Evolutionary conservation across 2,329 filamentous ascomycete genomes (phyloP).

Genomic region (Apiospora saccharicola): DNA sequence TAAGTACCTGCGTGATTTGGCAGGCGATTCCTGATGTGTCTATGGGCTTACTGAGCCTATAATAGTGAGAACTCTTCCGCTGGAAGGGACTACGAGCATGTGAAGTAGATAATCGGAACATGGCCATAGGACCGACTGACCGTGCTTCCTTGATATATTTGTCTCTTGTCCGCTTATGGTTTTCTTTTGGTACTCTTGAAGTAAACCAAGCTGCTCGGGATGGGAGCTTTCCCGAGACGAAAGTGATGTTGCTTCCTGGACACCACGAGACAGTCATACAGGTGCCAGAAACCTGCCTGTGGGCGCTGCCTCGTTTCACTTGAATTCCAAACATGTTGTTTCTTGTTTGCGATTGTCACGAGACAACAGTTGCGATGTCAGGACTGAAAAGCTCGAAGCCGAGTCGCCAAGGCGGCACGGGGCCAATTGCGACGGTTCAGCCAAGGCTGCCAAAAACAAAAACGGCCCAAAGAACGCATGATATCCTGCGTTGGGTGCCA

Average conservation of each 20-base stretch:
- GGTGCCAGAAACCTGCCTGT: neutral
- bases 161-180: neutral
- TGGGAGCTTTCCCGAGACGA: neutral
- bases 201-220: neutral
- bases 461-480: slow-evolving; percentile 1
- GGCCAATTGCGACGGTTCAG: neutral
- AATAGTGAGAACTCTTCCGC: neutral
- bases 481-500: slow-evolving; percentile 9
- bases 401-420: neutral
- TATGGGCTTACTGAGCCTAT: neutral
- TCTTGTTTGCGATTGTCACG: neutral
- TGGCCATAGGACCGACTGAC: neutral
- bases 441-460: neutral
- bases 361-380: neutral
- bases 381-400: neutral
- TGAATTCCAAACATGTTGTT: too few relatives aligned
- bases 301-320: neutral
- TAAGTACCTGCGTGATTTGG: neutral
- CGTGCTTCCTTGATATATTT: neutral
- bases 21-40: neutral
- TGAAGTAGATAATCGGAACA: neutral
- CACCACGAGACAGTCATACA: neutral
- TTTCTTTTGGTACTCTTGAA: neutral
- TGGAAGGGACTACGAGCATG: neutral
- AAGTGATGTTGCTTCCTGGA: neutral